These are phyloP conservation scores for Debaryomyces maramus DNA, from an alignment of 805 yeast species.

Conservation along the genomic window DNA sequence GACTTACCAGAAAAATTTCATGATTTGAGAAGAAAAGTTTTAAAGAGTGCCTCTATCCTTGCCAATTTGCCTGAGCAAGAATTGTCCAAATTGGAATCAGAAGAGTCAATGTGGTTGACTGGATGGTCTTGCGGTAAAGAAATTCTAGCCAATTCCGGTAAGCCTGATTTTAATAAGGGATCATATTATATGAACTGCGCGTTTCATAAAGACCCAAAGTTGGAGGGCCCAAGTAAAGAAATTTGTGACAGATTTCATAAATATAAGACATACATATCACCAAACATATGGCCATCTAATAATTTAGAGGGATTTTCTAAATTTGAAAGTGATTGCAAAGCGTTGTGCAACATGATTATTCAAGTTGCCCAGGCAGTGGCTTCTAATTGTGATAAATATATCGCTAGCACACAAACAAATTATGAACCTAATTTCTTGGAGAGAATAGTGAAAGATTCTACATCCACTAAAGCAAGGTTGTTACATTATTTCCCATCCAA, in stretches of 20 bases:
- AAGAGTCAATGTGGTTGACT: conserved; percentile 51
- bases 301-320: conserved; percentile 19
- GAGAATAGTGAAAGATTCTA: conserved; percentile 47
- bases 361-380: conserved; percentile 52
- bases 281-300: conserved; percentile 53
- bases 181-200: conserved; percentile 61
- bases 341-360: conserved; percentile 45
- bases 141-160: conserved; percentile 38
- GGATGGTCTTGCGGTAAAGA: conserved; percentile 67
- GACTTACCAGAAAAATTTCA: conserved; percentile 41
- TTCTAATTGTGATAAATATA: conserved; percentile 51
- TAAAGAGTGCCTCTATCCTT: conserved; percentile 42
- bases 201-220: conserved; percentile 41
- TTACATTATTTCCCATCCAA: conserved; percentile 51
- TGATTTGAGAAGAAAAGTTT: conserved; percentile 42
- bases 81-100: conserved; percentile 43
- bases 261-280: conserved; percentile 45
- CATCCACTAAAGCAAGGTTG: conserved; percentile 58
- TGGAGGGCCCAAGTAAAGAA: conserved; percentile 48
- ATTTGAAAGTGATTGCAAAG: conserved; percentile 39
- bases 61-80: conserved; percentile 37
- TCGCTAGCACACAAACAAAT: conserved; percentile 22
- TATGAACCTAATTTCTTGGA: conserved; percentile 41
- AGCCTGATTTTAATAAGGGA: conserved; percentile 53
- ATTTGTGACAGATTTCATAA: conserved; percentile 31